These are phyloP conservation scores for Podospora comata DNA, from an alignment of 495 filamentous ascomycete genomes.

Conservation along the genomic window DNA sequence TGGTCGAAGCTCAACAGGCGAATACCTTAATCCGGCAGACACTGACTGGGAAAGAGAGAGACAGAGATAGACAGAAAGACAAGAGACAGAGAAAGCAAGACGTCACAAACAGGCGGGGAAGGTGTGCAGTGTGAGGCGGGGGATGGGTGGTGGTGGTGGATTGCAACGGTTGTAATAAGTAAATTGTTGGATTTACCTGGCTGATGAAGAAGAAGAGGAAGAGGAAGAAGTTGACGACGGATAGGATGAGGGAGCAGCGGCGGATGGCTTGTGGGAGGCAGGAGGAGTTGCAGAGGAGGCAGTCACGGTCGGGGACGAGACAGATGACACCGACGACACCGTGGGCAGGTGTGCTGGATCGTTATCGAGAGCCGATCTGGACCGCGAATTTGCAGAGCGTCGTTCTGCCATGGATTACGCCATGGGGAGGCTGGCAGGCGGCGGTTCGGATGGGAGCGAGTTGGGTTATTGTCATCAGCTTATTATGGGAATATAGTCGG, in stretches of 20 bases:
- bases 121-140: background rate
- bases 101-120: background rate
- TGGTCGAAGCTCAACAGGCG: background rate
- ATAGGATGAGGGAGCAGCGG: constrained; percentile 15
- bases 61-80: background rate
- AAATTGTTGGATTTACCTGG: background rate
- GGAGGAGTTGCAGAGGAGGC: constrained; percentile 21
- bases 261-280: constrained; percentile 10
- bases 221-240: constrained; percentile 16
- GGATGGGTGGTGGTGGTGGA: no score
- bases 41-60: constrained; percentile 9
- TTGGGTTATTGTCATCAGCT: background rate
- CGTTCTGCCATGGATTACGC: constrained; percentile 60
- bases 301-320: constrained; percentile 27
- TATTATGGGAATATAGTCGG: background rate
- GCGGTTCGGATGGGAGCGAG: constrained; percentile 4
- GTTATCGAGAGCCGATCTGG: constrained; percentile 53
- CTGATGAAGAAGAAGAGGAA: constrained; percentile 13
- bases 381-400: constrained; percentile 50
- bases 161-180: background rate
- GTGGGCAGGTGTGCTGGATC: constrained; percentile 43
- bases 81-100: constrained; percentile 13
- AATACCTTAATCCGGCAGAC: background rate
- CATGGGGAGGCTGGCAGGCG: constrained; percentile 32
- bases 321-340: constrained; percentile 25